Evolutionary conservation across 768 basidiomycete genomes (phyloP).

Genomic region (Russula lepida): DNA sequence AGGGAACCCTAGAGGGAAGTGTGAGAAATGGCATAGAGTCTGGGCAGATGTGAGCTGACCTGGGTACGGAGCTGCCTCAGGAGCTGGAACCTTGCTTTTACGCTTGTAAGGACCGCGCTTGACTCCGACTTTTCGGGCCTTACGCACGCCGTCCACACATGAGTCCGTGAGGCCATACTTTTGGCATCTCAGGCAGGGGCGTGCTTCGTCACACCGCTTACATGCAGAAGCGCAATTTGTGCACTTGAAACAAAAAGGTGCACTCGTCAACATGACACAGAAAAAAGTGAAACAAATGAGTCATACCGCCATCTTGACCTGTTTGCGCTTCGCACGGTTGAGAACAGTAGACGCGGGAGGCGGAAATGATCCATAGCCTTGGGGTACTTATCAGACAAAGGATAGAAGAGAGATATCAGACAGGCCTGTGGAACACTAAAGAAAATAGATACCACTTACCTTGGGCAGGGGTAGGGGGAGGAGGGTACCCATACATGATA

Average conservation of each 20-base stretch:
- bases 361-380: slow-evolving; percentile 22
- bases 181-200: slow-evolving; percentile 55
- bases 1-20: slow-evolving; percentile 19
- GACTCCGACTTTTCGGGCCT: slow-evolving; percentile 55
- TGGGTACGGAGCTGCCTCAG: slow-evolving; percentile 21
- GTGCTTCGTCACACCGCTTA: slow-evolving; percentile 48
- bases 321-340: slow-evolving; percentile 40
- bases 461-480: slow-evolving; percentile 20
- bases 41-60: slow-evolving; percentile 17
- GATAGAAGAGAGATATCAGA: neutral
- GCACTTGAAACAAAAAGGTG: slow-evolving; percentile 31
- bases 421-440: neutral
- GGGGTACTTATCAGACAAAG: neutral
- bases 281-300: neutral
- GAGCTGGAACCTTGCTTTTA: slow-evolving; percentile 31
- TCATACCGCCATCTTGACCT: slow-evolving; percentile 53
- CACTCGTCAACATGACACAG: slow-evolving; percentile 3
- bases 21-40: neutral
- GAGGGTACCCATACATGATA: slow-evolving; percentile 23
- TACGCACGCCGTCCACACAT: slow-evolving; percentile 54
- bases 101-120: slow-evolving; percentile 53
- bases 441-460: neutral
- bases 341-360: slow-evolving; percentile 24
- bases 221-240: slow-evolving; percentile 51
- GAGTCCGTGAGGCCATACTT: slow-evolving; percentile 51